Evolutionary conservation across 495 filamentous ascomycete genomes (phyloP).

Genomic region (Podospora fimiseda): DNA sequence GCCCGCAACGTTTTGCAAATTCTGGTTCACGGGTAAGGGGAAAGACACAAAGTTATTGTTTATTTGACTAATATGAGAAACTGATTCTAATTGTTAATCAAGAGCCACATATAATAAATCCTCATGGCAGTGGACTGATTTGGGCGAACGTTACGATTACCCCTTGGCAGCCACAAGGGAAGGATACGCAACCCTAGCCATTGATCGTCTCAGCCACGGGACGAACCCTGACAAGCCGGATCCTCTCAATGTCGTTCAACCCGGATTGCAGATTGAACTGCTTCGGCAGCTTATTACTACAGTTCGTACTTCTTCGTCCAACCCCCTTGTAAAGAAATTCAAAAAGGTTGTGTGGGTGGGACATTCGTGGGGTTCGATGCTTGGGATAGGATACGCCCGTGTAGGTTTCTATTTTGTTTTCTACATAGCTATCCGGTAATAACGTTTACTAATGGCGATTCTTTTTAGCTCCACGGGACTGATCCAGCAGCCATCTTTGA

Average conservation of each 20-base stretch:
- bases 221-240: background rate
- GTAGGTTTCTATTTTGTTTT: no score
- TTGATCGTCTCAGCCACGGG: slow-evolving; percentile 13
- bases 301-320: background rate
- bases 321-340: background rate
- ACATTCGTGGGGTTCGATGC: background rate
- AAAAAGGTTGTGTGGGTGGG: background rate
- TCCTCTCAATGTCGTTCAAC: background rate
- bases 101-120: slow-evolving; percentile 19
- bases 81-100: no score
- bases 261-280: background rate
- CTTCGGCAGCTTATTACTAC: background rate
- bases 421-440: no score
- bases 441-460: no score
- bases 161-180: slow-evolving; percentile 9
- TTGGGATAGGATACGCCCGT: background rate
- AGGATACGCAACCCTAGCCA: slow-evolving; percentile 21
- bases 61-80: no score
- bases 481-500: background rate
- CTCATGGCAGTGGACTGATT: slow-evolving; percentile 13
- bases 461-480: background rate
- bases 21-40: slow-evolving; percentile 25
- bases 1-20: slow-evolving; percentile 13
- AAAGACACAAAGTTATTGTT: no score
- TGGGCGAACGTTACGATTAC: slow-evolving; percentile 13